These are phyloP conservation scores for Cadophora malorum DNA, from an alignment of 2,329 filamentous ascomycete genomes.

Conservation along the genomic window DNA sequence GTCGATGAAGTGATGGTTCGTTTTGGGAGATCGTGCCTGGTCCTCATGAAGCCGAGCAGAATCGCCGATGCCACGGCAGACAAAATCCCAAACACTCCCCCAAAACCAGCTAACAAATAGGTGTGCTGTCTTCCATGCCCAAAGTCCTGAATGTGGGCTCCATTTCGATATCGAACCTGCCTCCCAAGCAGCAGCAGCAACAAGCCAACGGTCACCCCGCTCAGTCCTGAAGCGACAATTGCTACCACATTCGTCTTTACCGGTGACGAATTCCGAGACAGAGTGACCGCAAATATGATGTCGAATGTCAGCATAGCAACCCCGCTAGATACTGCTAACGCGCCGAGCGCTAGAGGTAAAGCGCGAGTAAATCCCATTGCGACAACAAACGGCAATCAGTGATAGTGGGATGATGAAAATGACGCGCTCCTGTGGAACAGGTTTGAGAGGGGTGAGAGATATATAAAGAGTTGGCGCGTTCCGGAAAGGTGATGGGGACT, in stretches of 20 bases:
- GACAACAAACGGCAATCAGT: conserved; percentile 12
- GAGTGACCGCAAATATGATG: conserved; percentile 41
- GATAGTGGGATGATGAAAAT: conserved; percentile 3
- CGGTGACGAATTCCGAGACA: conserved; percentile 31
- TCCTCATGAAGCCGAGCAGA: conserved; percentile 38
- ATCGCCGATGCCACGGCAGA: conserved; percentile 40
- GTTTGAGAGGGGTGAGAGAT: conserved; percentile 21
- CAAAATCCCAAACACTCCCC: conserved; percentile 37
- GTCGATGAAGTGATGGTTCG: conserved; percentile 34
- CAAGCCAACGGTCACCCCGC: conserved; percentile 35
- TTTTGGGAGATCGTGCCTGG: conserved; percentile 33
- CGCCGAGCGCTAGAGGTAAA: conserved; percentile 40
- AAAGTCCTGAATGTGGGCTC: conserved; percentile 38
- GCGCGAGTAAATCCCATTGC: conserved; percentile 37
- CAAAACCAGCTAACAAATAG: conserved; percentile 41
- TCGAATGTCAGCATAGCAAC: conserved; percentile 41
- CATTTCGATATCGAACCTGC: conserved; percentile 41
- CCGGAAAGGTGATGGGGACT: conserved; percentile 25
- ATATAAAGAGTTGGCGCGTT: conserved; percentile 28
- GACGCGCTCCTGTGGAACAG: conserved; percentile 32
- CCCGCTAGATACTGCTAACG: conserved; percentile 41
- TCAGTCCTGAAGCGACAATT: conserved; percentile 40
- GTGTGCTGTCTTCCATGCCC: conserved; percentile 39
- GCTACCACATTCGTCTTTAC: conserved; percentile 32
- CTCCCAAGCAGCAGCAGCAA: conserved; percentile 37